Conservation (phyloP, 768 basidiomycete species). For the Russula ochroleuca region DNA sequence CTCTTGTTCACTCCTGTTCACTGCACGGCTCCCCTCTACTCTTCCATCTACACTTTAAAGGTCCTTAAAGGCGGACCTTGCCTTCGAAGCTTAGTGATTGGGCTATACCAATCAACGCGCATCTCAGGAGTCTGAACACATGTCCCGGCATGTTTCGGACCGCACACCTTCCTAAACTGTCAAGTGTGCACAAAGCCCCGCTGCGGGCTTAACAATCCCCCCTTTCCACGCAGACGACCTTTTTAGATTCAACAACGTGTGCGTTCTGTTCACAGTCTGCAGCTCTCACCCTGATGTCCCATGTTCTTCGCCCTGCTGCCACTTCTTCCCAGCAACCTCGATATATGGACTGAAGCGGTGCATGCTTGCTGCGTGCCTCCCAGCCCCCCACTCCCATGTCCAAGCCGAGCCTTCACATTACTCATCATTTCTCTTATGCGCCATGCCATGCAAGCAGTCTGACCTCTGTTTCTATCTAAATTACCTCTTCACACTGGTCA, state of each 20-base stretch:
- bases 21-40: too few species aligned
- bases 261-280: slow-evolving; percentile 31
- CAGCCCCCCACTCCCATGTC: neutral
- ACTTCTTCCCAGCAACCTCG: slow-evolving; percentile 63
- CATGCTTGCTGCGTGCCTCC: slow-evolving; percentile 37
- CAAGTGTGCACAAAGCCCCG: too few species aligned
- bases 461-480: slow-evolving; percentile 82
- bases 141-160: too few species aligned
- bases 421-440: too few species aligned
- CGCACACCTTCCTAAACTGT: too few species aligned
- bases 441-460: slow-evolving; percentile 51
- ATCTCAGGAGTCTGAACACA: too few species aligned
- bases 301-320: neutral
- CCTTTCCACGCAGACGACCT: slow-evolving; percentile 87
- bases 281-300: neutral
- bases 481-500: slow-evolving; percentile 88
- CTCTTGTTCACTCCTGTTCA: too few species aligned
- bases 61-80: too few species aligned
- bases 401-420: neutral
- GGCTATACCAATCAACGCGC: too few species aligned
- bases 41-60: too few species aligned
- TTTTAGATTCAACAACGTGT: slow-evolving; percentile 93
- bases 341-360: slow-evolving; percentile 91
- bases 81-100: too few species aligned
- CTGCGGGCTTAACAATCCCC: too few species aligned